These are phyloP conservation scores for Sutorius eximius DNA, from an alignment of 1,284 basidiomycete species.

Conservation along the genomic window DNA sequence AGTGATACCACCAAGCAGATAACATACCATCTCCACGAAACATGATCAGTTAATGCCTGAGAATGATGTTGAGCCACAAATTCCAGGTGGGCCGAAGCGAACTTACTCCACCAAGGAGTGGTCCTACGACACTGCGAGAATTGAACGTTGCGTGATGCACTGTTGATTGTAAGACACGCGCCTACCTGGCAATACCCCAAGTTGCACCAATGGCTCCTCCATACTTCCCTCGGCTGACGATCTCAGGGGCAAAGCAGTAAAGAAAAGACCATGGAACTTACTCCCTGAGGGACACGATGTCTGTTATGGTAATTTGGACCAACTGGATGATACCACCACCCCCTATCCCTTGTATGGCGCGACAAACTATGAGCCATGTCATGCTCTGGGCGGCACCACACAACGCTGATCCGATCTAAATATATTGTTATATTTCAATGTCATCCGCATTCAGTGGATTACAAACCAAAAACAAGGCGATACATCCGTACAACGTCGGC, in stretches of 20 bases:
- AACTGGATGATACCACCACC: constrained; percentile 44
- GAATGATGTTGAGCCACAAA: constrained; percentile 9
- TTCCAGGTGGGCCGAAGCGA: not conserved
- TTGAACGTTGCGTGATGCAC: not conserved
- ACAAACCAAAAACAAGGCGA: constrained; percentile 42
- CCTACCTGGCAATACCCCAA: constrained; percentile 46
- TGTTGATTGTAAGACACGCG: not conserved
- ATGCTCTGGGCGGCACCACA: constrained; percentile 53
- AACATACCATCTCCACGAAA: constrained; percentile 38
- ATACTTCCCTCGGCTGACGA: constrained; percentile 40
- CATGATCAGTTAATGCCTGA: constrained; percentile 44
- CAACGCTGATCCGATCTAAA: constrained; percentile 45
- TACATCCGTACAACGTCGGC: constrained; percentile 39
- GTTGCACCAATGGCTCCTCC: constrained; percentile 42
- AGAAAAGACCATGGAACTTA: constrained; percentile 8
- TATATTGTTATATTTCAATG: not conserved
- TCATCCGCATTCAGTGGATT: not conserved
- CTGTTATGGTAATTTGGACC: constrained; percentile 40
- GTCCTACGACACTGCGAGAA: constrained; percentile 42
- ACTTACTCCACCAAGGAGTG: constrained; percentile 39
- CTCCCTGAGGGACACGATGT: constrained; percentile 39
- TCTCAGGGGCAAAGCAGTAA: constrained; percentile 9
- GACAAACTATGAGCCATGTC: constrained; percentile 46
- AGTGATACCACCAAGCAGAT: not conserved
- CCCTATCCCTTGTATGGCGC: constrained; percentile 55